Conservation (phyloP, 805 yeast species). For the Blastobotrys attinorum region DNA sequence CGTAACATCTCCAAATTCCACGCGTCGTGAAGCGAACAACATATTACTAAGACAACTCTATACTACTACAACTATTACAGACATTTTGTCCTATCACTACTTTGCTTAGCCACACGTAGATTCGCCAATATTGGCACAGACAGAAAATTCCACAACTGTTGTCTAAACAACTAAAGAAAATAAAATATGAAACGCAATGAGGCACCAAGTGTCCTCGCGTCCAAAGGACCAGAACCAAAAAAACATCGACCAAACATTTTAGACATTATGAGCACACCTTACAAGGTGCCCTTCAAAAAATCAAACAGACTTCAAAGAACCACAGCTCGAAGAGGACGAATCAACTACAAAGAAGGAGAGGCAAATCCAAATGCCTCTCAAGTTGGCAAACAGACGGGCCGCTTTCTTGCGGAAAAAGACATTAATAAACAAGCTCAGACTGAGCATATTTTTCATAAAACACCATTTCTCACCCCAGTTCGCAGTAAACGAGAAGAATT, state of each 20-base stretch:
- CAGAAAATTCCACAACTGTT: too few relatives aligned
- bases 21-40: too few relatives aligned
- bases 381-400: not conserved
- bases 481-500: constrained; percentile 12
- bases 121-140: too few relatives aligned
- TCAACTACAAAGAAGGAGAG: constrained; percentile 4
- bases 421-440: not conserved
- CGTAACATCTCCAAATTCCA: too few relatives aligned
- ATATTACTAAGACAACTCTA: not conserved
- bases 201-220: not conserved
- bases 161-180: too few relatives aligned
- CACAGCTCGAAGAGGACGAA: not conserved
- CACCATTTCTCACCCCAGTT: constrained; percentile 13
- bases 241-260: not conserved
- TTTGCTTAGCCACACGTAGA: too few relatives aligned
- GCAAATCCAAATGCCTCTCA: not conserved
- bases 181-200: not conserved
- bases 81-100: too few relatives aligned
- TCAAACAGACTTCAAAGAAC: not conserved
- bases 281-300: constrained; percentile 1
- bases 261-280: constrained; percentile 1
- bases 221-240: not conserved
- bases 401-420: constrained; percentile 1
- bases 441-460: not conserved
- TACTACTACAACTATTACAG: not conserved